Percentiles rank a stretch among this genome's conserved stretches.
phyloP scores from a whole-genome alignment of 2,329 filamentous ascomycete genomes.

The Fusarium sp. region DNA sequence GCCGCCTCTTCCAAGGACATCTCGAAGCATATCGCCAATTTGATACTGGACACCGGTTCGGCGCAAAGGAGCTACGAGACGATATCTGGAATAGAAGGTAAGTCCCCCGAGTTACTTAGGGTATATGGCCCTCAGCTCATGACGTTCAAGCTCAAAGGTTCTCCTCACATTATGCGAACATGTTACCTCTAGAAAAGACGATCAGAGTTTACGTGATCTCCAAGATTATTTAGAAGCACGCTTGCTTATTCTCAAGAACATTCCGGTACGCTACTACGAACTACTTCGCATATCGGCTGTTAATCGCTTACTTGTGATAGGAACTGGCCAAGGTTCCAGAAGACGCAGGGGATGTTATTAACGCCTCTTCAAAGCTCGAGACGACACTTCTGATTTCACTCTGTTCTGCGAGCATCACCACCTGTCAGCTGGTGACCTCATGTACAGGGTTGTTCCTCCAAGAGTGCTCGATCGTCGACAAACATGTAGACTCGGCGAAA shows the following conservation, averaged over 20 bases:
- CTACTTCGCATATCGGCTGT: background rate
- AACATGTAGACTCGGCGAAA: constrained; percentile 62
- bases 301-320: constrained; percentile 50
- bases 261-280: constrained; percentile 56
- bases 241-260: constrained; percentile 62
- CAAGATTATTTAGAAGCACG: constrained; percentile 68
- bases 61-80: constrained; percentile 46
- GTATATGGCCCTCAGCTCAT: constrained; percentile 9
- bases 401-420: constrained; percentile 73
- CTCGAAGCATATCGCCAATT: constrained; percentile 46
- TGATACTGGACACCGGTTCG: constrained; percentile 43
- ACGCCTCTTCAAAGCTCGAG: constrained; percentile 67
- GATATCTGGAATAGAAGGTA: constrained; percentile 67
- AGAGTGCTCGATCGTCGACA: constrained; percentile 67
- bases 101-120: constrained; percentile 23
- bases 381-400: constrained; percentile 72
- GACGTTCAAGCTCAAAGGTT: constrained; percentile 48
- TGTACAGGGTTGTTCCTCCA: constrained; percentile 72
- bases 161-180: constrained; percentile 63
- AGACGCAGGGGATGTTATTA: constrained; percentile 66
- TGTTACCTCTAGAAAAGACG: constrained; percentile 57
- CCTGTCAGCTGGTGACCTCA: constrained; percentile 71
- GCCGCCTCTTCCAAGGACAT: constrained; percentile 57
- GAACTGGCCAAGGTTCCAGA: constrained; percentile 66
- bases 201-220: constrained; percentile 60